Evolutionary conservation across 2,329 filamentous ascomycete species (phyloP).

Genomic region (Dothistroma septosporum): DNA sequence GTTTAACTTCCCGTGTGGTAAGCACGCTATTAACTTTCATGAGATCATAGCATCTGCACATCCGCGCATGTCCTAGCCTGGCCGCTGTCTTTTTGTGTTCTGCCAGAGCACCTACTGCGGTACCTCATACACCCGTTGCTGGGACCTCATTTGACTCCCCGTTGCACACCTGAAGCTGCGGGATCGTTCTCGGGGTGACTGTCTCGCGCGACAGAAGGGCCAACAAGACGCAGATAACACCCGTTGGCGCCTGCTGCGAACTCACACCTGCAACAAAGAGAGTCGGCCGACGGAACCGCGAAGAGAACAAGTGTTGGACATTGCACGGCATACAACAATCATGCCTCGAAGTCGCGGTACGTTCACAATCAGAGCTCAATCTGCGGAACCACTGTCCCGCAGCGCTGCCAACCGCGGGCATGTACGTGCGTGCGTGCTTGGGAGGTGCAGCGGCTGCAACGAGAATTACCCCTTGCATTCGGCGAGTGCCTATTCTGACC

Average conservation of each 20-base stretch:
- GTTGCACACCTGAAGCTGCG: not conserved
- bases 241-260: constrained; percentile 1
- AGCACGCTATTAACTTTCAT: not conserved
- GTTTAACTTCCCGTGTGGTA: not conserved
- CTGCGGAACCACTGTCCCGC: constrained; percentile 4
- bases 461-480: constrained; percentile 1
- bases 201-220: not conserved
- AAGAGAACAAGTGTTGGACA: constrained; percentile 7
- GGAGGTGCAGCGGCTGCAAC: not conserved
- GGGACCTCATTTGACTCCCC: not conserved
- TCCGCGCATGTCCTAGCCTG: not conserved
- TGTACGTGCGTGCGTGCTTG: no score
- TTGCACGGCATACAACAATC: constrained; percentile 23
- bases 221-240: not conserved
- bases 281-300: not conserved
- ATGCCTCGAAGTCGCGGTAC: constrained; percentile 37
- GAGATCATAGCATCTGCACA: not conserved
- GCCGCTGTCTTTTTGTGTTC: not conserved
- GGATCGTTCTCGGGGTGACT: not conserved
- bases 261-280: constrained; percentile 3
- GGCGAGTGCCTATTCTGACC: not conserved
- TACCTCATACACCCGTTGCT: not conserved
- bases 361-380: constrained; percentile 16
- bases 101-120: not conserved
- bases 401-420: not conserved